Evolutionary conservation across 148 eudicot genomes (phyloP), one percentile per base, ranked within the genome.

Genomic region (Camellia lanceoleosa): DNA sequence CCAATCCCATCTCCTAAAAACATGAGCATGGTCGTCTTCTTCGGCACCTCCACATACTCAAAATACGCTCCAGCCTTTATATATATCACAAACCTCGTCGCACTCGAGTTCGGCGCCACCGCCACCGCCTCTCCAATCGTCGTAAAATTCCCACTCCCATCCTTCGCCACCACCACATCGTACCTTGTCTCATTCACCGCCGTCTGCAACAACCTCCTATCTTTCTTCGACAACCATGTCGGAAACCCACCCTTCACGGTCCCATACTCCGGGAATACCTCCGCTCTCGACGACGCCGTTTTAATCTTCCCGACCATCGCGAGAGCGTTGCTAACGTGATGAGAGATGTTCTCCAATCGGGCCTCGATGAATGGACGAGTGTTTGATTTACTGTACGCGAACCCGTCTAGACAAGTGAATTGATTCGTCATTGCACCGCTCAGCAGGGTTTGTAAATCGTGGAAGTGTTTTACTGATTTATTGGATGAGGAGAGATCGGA

Each of bases 371-470:
- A 75, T 11, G 74, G 62, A 5, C 93, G 78, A 0, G 91, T 62
- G 5, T 85, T 82, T 69, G 77, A 73, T 42, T 83, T 81, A 16
- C 90, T 87, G 58, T 75, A 76, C 6, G 90, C 89, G 76, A 95
- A 86, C 1, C 97, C 98, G 44, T 95, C 97, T 1, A 93, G 89
- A 64, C 98, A 95, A 11, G 98, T 95, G 80, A 81, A 79, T 86
- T 90, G 92, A 58, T 95, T 91, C n/a, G 98, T 95, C 93, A 95
- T 93, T 30, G 96, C 93, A 0, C 84, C 98, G 68, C 97, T 93
- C 15, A 95, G 76, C 1, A 88, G 79, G 0, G 96, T 89, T 56
- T 80, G 86, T 46, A 93, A 60, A 55, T 87, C 86, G 8, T 78
- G 49, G 83, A 79, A 86, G 42, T 87, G 80, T 19, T 68, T 80